Evolutionary conservation across 2,329 filamentous ascomycete species (phyloP).

Genomic region (Penicillium sp.): DNA sequence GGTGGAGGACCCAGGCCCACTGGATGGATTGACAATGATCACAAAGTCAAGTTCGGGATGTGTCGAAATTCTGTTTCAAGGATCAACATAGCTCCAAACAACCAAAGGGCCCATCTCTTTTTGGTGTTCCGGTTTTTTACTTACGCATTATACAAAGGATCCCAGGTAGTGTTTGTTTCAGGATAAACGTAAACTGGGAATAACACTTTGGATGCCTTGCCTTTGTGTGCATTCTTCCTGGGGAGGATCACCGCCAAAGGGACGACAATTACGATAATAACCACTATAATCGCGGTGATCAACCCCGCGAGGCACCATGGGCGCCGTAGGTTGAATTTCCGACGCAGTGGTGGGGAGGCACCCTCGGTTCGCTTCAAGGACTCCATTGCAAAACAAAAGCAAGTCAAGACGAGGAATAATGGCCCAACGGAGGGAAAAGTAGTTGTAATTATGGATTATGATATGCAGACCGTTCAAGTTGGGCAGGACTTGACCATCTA

Average conservation of each 20-base stretch:
- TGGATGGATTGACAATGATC: conserved; percentile 1
- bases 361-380: neutral
- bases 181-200: conserved; percentile 1
- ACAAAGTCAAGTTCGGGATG: conserved; percentile 1
- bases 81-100: neutral
- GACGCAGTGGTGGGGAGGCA: neutral
- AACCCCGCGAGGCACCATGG: neutral
- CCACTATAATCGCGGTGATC: neutral
- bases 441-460: neutral
- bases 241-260: neutral
- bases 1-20: conserved; percentile 1
- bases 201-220: neutral
- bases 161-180: conserved; percentile 3
- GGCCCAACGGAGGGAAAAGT: neutral
- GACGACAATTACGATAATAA: conserved; percentile 1
- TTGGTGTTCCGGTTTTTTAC: neutral
- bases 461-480: neutral
- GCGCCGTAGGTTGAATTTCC: neutral
- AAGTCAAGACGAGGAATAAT: neutral
- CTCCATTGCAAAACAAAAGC: neutral
- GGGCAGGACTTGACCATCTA: neutral
- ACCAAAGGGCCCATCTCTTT: neutral
- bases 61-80: neutral
- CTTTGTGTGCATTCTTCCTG: neutral
- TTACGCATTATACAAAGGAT: conserved; percentile 2